A percentile compares a stretch with the other conserved stretches of the same genome.
Conservation (phyloP, 305 asterid genomes). For the Fraxinus sp. region DNA sequence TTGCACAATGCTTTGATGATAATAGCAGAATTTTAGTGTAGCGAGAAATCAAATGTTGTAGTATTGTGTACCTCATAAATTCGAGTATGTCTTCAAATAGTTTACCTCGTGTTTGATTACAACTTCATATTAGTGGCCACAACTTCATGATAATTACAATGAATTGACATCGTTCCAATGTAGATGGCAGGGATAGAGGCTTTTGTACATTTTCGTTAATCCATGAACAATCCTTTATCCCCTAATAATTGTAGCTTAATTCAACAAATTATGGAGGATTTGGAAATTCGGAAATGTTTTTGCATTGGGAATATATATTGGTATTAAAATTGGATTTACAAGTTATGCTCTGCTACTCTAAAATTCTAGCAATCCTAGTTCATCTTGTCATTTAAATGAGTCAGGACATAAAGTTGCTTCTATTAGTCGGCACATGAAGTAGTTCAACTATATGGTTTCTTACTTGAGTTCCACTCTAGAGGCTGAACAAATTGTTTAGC, state of each 20-base stretch:
- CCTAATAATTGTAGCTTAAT: background rate
- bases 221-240: background rate
- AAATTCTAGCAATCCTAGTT: background rate
- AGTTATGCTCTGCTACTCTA: background rate
- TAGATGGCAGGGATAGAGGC: background rate
- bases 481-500: background rate
- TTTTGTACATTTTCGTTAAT: background rate
- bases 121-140: background rate
- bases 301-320: background rate
- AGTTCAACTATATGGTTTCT: background rate
- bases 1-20: background rate
- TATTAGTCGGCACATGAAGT: background rate
- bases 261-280: background rate
- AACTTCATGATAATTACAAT: background rate
- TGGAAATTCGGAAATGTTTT: background rate
- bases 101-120: background rate
- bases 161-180: background rate
- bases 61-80: background rate
- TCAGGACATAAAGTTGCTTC: background rate
- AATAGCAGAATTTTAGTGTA: background rate
- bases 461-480: background rate
- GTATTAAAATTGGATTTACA: background rate
- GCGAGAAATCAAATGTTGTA: background rate
- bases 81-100: background rate
- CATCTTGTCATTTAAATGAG: background rate